Percentiles rank a stretch among this genome's conserved stretches.
Conservation (phyloP, 1,284 basidiomycete genomes). For the Uromyces viciae-fabae region DNA sequence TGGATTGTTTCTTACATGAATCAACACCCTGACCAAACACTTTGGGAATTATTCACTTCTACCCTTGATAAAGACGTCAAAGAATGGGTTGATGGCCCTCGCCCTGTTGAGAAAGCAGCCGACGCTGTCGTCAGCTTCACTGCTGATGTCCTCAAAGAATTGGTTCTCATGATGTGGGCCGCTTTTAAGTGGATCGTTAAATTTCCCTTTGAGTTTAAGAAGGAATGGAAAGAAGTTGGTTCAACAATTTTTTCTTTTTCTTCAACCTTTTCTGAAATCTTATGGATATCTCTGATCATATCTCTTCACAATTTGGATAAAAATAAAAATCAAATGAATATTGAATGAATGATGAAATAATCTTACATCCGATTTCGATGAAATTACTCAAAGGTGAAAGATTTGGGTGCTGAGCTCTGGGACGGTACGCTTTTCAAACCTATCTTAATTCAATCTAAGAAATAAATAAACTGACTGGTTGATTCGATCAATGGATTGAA, state of each 20-base stretch:
- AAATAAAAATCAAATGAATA: background rate
- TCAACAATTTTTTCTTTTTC: background rate
- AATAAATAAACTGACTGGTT: background rate
- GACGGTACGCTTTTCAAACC: slow-evolving; percentile 1
- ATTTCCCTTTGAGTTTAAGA: slow-evolving; percentile 37
- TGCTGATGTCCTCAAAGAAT: slow-evolving; percentile 12
- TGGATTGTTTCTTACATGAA: slow-evolving; percentile 42
- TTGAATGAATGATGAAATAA: background rate
- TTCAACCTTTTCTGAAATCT: no score
- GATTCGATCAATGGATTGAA: background rate
- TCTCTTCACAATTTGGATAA: background rate
- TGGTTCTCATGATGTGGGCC: slow-evolving; percentile 31
- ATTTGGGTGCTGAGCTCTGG: slow-evolving; percentile 30
- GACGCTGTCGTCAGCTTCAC: slow-evolving; percentile 24
- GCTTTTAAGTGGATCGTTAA: slow-evolving; percentile 44
- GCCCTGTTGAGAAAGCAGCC: slow-evolving; percentile 22
- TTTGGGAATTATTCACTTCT: slow-evolving; percentile 40
- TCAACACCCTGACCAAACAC: slow-evolving; percentile 38
- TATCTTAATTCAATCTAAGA: background rate
- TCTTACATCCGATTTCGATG: background rate
- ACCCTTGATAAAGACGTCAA: slow-evolving; percentile 28
- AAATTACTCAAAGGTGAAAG: slow-evolving; percentile 10
- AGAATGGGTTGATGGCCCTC: slow-evolving; percentile 11
- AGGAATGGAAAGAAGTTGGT: slow-evolving; percentile 40
- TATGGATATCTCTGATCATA: background rate